Evolutionary conservation across 306 rosid genomes (phyloP).

Genomic region (Lupinus albus): DNA sequence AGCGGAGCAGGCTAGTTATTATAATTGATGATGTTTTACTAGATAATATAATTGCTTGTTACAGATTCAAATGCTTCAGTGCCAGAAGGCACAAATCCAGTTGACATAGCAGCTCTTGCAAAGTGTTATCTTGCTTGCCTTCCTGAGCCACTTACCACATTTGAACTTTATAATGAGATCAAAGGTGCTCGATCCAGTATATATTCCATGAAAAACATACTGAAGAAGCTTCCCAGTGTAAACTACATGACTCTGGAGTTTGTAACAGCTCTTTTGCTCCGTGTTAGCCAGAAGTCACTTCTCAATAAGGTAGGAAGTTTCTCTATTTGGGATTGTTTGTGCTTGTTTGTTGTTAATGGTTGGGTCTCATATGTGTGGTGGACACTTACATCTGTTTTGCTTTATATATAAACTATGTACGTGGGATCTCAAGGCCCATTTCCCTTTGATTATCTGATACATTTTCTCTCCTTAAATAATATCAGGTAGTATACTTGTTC

Average conservation of each 20-base stretch:
- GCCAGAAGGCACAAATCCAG: conserved; percentile 81
- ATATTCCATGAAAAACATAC: conserved; percentile 70
- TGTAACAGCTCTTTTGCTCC: conserved; percentile 78
- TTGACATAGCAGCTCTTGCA: conserved; percentile 79
- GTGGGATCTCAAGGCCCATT: neutral
- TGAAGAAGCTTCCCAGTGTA: conserved; percentile 80
- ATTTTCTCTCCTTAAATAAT: conserved; percentile 19
- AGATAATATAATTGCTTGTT: conserved; percentile 27
- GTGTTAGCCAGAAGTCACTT: conserved; percentile 85
- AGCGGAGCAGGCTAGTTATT: conserved; percentile 33
- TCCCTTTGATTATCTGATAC: neutral
- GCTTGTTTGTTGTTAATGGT: neutral
- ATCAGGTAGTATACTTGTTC: neutral
- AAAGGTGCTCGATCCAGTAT: conserved; percentile 76
- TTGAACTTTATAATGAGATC: conserved; percentile 78
- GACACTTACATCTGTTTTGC: conserved; percentile 6
- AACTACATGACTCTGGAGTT: conserved; percentile 95
- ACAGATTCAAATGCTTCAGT: conserved; percentile 74
- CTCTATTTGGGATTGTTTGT: conserved; percentile 35
- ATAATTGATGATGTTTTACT: conserved; percentile 29
- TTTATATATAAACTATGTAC: neutral
- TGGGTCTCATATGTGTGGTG: neutral
- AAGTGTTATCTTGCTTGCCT: conserved; percentile 94
- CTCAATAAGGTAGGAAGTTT: conserved; percentile 72
- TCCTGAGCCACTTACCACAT: conserved; percentile 87